These are phyloP conservation scores for Clarkia xantiana DNA, from an alignment of 345 rosid genomes.

Conservation along the genomic window DNA sequence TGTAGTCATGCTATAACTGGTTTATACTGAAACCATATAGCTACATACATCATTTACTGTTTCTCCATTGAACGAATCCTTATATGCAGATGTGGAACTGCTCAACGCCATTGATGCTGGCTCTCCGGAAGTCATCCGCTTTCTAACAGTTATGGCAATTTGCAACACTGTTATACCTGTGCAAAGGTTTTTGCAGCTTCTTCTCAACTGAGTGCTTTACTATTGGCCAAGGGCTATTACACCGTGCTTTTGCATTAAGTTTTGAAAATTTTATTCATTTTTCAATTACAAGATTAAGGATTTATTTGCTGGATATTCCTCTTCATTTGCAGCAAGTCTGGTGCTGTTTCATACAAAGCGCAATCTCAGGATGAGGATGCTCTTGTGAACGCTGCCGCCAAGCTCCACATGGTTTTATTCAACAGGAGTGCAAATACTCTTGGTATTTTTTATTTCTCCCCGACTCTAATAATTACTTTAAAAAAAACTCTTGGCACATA, in stretches of 20 bases:
- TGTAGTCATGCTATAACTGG: background rate
- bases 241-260: background rate
- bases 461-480: background rate
- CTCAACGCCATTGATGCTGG: conserved; percentile 58
- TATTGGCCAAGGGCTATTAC: background rate
- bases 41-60: conserved; percentile 1
- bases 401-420: conserved; percentile 65
- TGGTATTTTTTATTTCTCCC: conserved; percentile 38
- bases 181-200: conserved; percentile 36
- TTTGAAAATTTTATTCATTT: background rate
- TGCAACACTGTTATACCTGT: conserved; percentile 90
- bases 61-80: conserved; percentile 9
- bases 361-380: conserved; percentile 99
- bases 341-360: conserved; percentile 66
- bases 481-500: conserved; percentile 9
- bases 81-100: conserved; percentile 43
- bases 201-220: background rate
- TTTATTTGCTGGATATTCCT: conserved; percentile 6
- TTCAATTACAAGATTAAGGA: background rate
- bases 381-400: conserved; percentile 87
- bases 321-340: conserved; percentile 53
- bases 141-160: conserved; percentile 86
- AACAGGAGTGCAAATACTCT: conserved; percentile 56
- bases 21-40: conserved; percentile 3
- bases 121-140: conserved; percentile 67